Conservation (phyloP, 306 rosid species). For the Quercus engelmannii region DNA sequence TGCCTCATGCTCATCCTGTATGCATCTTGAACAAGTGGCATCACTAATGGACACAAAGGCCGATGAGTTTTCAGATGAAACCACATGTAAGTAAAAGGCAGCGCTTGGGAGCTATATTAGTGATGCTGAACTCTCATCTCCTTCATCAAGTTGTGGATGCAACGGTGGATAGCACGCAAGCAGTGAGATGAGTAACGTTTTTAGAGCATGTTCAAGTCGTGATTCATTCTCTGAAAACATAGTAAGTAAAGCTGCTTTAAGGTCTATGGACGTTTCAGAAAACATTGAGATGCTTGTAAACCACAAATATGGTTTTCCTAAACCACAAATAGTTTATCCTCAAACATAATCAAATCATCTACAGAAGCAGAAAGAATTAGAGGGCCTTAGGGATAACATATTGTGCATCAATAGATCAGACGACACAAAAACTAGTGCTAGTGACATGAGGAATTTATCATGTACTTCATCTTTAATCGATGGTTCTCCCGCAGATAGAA, state of each 20-base stretch:
- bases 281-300: conserved; percentile 13
- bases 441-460: background rate
- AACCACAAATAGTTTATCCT: background rate
- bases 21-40: conserved; percentile 13
- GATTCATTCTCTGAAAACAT: conserved; percentile 8
- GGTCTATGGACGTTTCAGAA: conserved; percentile 6
- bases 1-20: background rate
- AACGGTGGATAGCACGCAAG: background rate
- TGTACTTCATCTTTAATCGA: background rate
- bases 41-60: background rate
- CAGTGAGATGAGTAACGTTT: conserved; percentile 12
- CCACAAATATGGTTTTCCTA: background rate
- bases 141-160: conserved; percentile 7
- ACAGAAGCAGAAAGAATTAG: conserved; percentile 1
- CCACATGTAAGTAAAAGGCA: background rate
- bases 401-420: background rate
- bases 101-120: background rate
- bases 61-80: conserved; percentile 10
- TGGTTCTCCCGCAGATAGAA: no score
- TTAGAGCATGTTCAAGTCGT: background rate
- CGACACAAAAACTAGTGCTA: background rate
- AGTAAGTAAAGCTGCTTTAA: background rate
- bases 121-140: conserved; percentile 4
- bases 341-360: background rate
- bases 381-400: conserved; percentile 5